Evolutionary conservation across 768 basidiomycete species (phyloP).

Genomic region (Leccinum pellstonianum): DNA sequence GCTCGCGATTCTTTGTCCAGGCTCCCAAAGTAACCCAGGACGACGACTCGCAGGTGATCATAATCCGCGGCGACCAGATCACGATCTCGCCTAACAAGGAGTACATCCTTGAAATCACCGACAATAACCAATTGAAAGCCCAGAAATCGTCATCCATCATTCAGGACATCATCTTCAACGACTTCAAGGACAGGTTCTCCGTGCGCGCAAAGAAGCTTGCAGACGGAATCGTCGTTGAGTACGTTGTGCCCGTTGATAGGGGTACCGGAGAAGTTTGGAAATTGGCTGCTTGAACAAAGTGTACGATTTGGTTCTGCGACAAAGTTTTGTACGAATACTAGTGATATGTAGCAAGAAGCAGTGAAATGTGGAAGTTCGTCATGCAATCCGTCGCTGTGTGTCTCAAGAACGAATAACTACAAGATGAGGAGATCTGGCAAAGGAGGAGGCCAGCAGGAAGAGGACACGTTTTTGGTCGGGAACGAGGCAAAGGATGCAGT

Average conservation of each 20-base stretch:
- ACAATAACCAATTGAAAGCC: background rate
- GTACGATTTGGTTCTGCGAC: background rate
- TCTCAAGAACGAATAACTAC: background rate
- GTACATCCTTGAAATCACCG: background rate
- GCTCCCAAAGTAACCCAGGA: background rate
- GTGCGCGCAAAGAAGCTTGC: background rate
- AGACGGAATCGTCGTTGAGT: background rate
- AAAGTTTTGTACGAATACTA: background rate
- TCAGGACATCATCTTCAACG: background rate
- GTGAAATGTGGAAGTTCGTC: background rate
- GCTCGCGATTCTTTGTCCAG: background rate
- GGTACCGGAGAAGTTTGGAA: background rate
- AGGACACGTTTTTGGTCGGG: constrained; percentile 1
- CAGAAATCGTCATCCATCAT: background rate
- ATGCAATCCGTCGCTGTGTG: background rate
- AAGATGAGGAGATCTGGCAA: background rate
- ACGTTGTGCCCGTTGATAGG: background rate
- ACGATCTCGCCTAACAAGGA: background rate
- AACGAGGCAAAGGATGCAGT: constrained; percentile 3
- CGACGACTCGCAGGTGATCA: background rate
- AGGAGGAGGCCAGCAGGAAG: background rate
- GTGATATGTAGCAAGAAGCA: background rate
- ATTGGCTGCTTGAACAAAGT: background rate
- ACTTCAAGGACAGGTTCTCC: background rate
- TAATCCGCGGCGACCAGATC: background rate